Conservation (phyloP, 306 rosid species). For the Cicer cuneatum region DNA sequence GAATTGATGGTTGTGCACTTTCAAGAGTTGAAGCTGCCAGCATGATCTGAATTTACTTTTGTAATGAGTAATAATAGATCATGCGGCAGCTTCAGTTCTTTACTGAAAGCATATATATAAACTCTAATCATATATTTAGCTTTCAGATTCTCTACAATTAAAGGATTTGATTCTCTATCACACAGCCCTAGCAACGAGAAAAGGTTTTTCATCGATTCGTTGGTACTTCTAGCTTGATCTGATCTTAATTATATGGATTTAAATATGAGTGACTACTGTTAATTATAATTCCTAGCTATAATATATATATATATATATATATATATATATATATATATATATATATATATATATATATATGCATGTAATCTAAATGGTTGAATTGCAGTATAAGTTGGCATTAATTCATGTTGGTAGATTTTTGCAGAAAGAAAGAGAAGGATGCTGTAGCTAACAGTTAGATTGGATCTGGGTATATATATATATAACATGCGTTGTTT, state of each 20-base stretch:
- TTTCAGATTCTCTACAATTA: background rate
- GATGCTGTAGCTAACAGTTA: background rate
- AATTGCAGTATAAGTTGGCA: background rate
- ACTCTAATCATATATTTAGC: conserved; percentile 31
- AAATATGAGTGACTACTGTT: background rate
- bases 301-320: too few species aligned
- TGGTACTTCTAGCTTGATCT: background rate
- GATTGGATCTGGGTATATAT: too few species aligned
- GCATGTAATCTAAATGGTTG: background rate
- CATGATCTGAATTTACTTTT: conserved; percentile 75
- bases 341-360: too few species aligned
- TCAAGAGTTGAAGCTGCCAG: conserved; percentile 92
- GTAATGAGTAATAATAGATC: conserved; percentile 61
- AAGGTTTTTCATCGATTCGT: background rate
- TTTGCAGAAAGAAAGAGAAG: background rate
- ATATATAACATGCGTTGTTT: background rate
- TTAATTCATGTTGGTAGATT: background rate
- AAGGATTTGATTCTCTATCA: conserved; percentile 1
- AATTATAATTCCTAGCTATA: too few species aligned
- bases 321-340: too few species aligned
- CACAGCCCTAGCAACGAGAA: conserved; percentile 16
- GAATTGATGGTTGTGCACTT: conserved; percentile 44
- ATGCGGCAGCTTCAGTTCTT: conserved; percentile 81
- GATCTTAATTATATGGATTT: background rate
- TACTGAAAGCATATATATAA: conserved; percentile 60